Evolutionary conservation across 495 filamentous ascomycete species (phyloP), one percentile per base, ranked within the genome.

Genomic region (Mytilinidion resinicola): DNA sequence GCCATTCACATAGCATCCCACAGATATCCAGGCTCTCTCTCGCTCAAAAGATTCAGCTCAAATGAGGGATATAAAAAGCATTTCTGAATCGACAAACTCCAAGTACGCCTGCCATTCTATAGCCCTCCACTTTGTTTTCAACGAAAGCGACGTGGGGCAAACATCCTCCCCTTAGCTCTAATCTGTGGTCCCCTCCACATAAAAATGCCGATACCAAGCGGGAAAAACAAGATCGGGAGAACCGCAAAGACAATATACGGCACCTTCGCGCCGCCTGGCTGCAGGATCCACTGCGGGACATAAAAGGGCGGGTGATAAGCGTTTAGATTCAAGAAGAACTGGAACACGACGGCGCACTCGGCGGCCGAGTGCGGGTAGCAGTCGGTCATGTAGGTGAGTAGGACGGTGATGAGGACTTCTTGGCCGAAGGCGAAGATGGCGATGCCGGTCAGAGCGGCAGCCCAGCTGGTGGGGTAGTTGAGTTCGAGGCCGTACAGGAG

Each of bases 211-310:
- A 51, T 17, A 42, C 55, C 38, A 15, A 37, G 33, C 20, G 44
- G 47, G 25, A 51, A 57, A 10, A 57, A 46, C 21, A 51, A 33
- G 20, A 57, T 36, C 7, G 46, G 34, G 34, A 57, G 19, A 6
- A 51, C 37, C 15, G 55, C 55, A 57, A 51, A 57, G 33, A 57
- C 55, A 25, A 57, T 57, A 46, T 57, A 51, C 9, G 55, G 44
- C 1, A 51, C 44, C 46, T 41, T 57, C 1, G 55, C 55, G 34
- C 19, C 20, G 14, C 34, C 21, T 6, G 25, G 25, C 11, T 35
- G 21, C 36, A 9, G n/a, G 1, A 57, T 51, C 46, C 35, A 57
- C 34, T 38, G 8, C 11, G 46, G 55, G 33, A 47, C 51, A 17
- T 51, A 51, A 20, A 57, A 39, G 5, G 15, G 55, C 5, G 55